phyloP scores from a whole-genome alignment of 257 asterid genomes.

The Phtheirospermum japonicum region DNA sequence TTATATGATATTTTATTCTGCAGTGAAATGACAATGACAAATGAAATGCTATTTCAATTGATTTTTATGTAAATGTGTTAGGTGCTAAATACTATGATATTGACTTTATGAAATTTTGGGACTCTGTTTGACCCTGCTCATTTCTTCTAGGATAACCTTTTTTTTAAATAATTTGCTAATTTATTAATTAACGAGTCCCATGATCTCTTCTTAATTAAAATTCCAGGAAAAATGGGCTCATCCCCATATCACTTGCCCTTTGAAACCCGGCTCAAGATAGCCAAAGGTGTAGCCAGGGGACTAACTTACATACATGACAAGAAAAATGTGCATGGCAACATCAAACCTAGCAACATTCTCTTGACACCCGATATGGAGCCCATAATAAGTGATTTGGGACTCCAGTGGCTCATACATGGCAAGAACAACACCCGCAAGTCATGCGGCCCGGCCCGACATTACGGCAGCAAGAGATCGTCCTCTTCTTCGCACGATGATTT shows the following conservation, averaged over 20 bases:
- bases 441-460: slow-evolving; percentile 52
- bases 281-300: slow-evolving; percentile 83
- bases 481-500: slow-evolving; percentile 24
- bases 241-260: slow-evolving; percentile 71
- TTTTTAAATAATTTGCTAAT: too few species aligned
- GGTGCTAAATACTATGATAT: too few species aligned
- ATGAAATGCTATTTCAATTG: too few species aligned
- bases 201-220: slow-evolving; percentile 5
- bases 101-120: too few species aligned
- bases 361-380: slow-evolving; percentile 83
- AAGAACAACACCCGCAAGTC: slow-evolving; percentile 39
- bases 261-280: slow-evolving; percentile 63
- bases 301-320: slow-evolving; percentile 79
- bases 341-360: slow-evolving; percentile 90
- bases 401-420: slow-evolving; percentile 58
- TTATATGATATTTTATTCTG: too few species aligned
- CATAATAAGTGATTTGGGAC: slow-evolving; percentile 70
- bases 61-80: too few species aligned
- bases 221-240: slow-evolving; percentile 71
- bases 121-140: too few species aligned
- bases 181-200: too few species aligned
- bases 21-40: too few species aligned
- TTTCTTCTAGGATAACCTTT: too few species aligned
- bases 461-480: slow-evolving; percentile 57
- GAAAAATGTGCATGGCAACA: slow-evolving; percentile 89